Conservation (phyloP, 345 rosid genomes). For the Leavenworthia alabamica region DNA sequence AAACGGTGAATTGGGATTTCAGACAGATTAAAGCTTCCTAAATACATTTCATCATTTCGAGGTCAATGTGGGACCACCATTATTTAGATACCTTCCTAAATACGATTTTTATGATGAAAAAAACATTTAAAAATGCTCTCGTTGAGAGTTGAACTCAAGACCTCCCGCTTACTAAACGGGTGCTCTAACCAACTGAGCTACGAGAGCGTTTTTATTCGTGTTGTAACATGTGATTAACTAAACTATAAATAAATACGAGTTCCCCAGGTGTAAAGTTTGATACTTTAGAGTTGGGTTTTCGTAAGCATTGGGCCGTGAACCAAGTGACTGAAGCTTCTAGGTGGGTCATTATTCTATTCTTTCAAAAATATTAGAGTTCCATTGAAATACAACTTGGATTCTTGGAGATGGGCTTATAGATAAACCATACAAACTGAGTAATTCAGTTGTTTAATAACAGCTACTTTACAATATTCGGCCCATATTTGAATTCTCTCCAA, state of each 20-base stretch:
- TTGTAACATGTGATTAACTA: fast-evolving
- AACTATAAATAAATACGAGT: too few relatives aligned
- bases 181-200: slow-evolving; percentile 99
- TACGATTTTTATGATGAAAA: too few relatives aligned
- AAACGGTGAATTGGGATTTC: slow-evolving; percentile 4
- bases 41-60: slow-evolving; percentile 10
- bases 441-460: background rate
- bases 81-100: background rate
- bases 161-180: slow-evolving; percentile 54
- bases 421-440: background rate
- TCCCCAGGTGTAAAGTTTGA: background rate
- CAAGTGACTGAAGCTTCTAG: background rate
- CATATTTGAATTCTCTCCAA: background rate
- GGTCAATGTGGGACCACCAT: background rate
- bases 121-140: background rate
- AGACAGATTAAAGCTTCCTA: slow-evolving; percentile 7
- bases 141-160: slow-evolving; percentile 21
- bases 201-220: slow-evolving; percentile 42
- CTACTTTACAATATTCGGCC: background rate
- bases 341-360: background rate
- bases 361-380: background rate
- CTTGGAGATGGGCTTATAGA: background rate
- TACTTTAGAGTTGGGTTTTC: background rate
- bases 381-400: background rate
- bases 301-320: background rate